Evolutionary conservation across 495 filamentous ascomycete genomes (phyloP), one percentile per base, ranked within the genome.

Genomic region (Xylaria grammica): DNA sequence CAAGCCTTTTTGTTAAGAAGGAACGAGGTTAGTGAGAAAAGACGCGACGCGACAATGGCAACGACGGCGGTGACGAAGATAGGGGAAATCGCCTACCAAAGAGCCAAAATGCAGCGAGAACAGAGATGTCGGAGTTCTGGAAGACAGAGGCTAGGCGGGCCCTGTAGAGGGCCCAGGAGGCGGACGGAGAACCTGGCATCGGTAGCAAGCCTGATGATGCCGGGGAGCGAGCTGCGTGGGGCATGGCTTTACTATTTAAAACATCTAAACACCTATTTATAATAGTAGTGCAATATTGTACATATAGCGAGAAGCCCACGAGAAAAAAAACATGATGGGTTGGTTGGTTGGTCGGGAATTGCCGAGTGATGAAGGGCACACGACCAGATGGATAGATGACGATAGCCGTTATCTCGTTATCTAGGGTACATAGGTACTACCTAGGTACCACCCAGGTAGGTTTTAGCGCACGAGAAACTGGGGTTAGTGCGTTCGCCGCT

Each of bases 51-150:
- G 51, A 45, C 30, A 36, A 19, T 40, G 53, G 40, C 46, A 45
- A 42, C 6, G 5, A 42, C 5, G 13, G 15, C 13, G 29, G 24
- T 17, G 22, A 40, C 7, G 4, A 27, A 9, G 2, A 13, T 4
- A 19, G 19, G 15, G 38, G 19, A 40, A 11, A 15, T n/a, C 13
- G 71, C 82, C 64, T 79, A 97, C 94, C 94, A 71, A 96, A 96
- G 10, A 97, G 82, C 93, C 92, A 97, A 69, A 99, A 99, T 36
- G 95, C 91, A 48, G 86, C 62, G 61, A 92, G 84, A 22, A 97
- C 92, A 11, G 87, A 76, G 0, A 84, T 82, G 74, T 97, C 89
- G 54, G 90, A 86, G 27, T 86, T 87, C 22, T 80, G 81, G 62
- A 96, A 90, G 30, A 88, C 58, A 15, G 79, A 78, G 44, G 75